Evolutionary conservation across 305 asterid genomes (phyloP).

Genomic region (Ajuga reptans): DNA sequence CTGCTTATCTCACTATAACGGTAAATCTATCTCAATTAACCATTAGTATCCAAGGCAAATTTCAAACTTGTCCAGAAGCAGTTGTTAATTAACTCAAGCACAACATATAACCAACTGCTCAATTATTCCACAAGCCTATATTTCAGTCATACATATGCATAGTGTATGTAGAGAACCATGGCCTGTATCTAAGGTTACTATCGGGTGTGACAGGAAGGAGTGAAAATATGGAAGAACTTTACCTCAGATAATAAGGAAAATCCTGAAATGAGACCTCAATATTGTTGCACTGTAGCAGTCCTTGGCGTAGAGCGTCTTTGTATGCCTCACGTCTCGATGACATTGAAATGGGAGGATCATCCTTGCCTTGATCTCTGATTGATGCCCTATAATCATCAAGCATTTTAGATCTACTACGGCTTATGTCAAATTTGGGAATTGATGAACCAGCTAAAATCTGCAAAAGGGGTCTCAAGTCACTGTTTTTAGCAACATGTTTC

Average conservation of each 20-base stretch:
- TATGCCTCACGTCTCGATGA: constrained; percentile 63
- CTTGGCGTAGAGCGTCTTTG: constrained; percentile 57
- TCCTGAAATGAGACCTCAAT: constrained; percentile 68
- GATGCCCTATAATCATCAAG: constrained; percentile 47
- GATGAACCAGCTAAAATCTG: constrained; percentile 47
- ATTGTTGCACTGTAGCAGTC: constrained; percentile 44
- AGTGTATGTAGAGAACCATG: not conserved
- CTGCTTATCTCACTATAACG: constrained; percentile 3
- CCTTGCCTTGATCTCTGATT: constrained; percentile 42
- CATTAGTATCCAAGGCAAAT: constrained; percentile 7
- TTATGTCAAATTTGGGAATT: constrained; percentile 37
- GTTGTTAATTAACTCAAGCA: not conserved
- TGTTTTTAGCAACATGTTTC: constrained; percentile 37
- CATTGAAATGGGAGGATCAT: constrained; percentile 47
- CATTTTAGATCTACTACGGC: constrained; percentile 45
- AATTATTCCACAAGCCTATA: not conserved
- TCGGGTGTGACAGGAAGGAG: not conserved
- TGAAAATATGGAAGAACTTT: constrained; percentile 13
- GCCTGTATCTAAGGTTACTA: not conserved
- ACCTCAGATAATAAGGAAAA: constrained; percentile 90
- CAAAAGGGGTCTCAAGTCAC: constrained; percentile 46
- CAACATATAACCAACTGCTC: constrained; percentile 1
- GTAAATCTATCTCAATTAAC: not conserved
- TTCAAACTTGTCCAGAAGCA: constrained; percentile 3
- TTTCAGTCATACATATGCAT: not conserved